phyloP scores from a whole-genome alignment of 2,329 filamentous ascomycete species.

The Xylaria sp. region DNA sequence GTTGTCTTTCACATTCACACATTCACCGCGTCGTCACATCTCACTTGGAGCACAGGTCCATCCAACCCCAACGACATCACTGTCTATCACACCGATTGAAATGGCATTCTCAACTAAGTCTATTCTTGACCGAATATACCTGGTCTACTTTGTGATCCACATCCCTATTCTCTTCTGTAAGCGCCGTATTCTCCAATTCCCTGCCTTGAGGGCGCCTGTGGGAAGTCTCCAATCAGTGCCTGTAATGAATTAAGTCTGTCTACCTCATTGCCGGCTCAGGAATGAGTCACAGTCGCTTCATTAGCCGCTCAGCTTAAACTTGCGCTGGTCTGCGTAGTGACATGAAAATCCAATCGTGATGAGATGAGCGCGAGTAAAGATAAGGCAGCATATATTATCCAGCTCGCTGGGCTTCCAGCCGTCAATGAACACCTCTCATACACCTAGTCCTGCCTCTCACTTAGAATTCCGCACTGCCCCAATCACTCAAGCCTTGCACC shows the following conservation, averaged over 20 bases:
- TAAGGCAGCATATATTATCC: background rate
- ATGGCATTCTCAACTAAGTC: constrained; percentile 33
- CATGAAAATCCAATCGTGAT: background rate
- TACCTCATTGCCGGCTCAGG: background rate
- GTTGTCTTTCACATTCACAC: too few relatives aligned
- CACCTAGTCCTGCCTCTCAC: background rate
- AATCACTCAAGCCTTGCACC: background rate
- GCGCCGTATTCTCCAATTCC: constrained; percentile 3
- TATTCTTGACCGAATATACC: constrained; percentile 41
- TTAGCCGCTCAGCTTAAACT: too few relatives aligned
- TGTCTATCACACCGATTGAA: background rate
- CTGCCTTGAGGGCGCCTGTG: background rate
- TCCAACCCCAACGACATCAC: background rate
- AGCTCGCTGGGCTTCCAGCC: background rate
- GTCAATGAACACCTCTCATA: background rate
- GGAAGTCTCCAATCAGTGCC: background rate
- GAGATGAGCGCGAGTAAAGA: background rate
- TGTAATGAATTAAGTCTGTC: background rate
- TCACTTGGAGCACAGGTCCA: background rate
- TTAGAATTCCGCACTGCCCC: background rate
- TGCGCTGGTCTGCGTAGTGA: background rate
- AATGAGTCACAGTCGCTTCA: too few relatives aligned
- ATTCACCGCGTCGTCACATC: background rate
- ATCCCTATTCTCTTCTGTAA: constrained; percentile 43
- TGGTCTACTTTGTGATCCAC: constrained; percentile 43